phyloP scores from a whole-genome alignment of 805 yeast species.

The Groenewaldozyma salmanticensis region DNA sequence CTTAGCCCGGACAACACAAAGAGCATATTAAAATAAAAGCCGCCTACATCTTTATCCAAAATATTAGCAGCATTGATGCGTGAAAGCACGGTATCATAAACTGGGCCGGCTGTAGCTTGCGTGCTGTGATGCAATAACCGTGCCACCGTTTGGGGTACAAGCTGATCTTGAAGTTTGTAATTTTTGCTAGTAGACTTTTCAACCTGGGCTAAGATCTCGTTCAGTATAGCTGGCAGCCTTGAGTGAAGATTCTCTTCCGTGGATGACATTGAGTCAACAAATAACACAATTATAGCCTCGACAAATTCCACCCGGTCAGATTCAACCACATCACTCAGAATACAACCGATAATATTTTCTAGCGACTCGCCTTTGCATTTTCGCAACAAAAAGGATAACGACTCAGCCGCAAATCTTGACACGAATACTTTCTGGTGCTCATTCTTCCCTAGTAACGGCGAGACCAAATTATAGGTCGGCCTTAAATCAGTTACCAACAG shows the following conservation, averaged over 20 bases:
- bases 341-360: slow-evolving; percentile 34
- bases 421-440: slow-evolving; percentile 48
- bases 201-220: slow-evolving; percentile 8
- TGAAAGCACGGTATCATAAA: slow-evolving; percentile 12
- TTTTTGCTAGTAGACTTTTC: neutral
- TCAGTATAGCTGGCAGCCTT: slow-evolving; percentile 44
- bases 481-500: slow-evolving; percentile 49
- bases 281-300: slow-evolving; percentile 49
- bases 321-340: slow-evolving; percentile 25
- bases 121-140: slow-evolving; percentile 26
- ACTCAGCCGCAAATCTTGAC: slow-evolving; percentile 81
- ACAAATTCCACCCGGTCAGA: slow-evolving; percentile 40
- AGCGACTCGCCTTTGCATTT: slow-evolving; percentile 48
- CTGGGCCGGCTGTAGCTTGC: slow-evolving; percentile 21
- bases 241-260: slow-evolving; percentile 70
- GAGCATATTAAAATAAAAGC: slow-evolving; percentile 10
- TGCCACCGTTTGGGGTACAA: slow-evolving; percentile 18
- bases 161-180: slow-evolving; percentile 1
- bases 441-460: slow-evolving; percentile 51
- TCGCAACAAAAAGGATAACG: slow-evolving; percentile 72
- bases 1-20: slow-evolving; percentile 25
- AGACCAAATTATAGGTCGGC: slow-evolving; percentile 57
- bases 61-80: slow-evolving; percentile 2
- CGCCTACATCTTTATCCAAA: neutral
- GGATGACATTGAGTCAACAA: slow-evolving; percentile 65